Percentiles rank a stretch among this genome's conserved stretches.
Evolutionary conservation across 352 stramenopile genomes (phyloP).

Genomic region (Elongisporangium prolatum): DNA sequence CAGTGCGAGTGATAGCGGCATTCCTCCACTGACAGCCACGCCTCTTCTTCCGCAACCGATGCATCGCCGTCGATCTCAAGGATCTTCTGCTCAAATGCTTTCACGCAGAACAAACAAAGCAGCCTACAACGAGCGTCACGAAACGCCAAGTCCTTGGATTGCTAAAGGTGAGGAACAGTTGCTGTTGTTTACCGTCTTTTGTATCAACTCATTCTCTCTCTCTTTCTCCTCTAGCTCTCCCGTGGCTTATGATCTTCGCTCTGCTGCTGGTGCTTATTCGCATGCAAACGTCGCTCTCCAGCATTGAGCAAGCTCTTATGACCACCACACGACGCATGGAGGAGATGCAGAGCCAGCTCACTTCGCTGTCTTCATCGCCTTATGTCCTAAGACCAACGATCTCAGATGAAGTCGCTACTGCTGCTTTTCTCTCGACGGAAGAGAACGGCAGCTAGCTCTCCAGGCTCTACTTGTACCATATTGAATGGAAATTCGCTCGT

Average conservation of each 20-base stretch:
- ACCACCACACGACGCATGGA: conserved; percentile 32
- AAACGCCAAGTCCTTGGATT: not conserved
- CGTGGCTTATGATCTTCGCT: conserved; percentile 62
- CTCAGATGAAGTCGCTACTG: conserved; percentile 1
- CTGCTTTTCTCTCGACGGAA: not conserved
- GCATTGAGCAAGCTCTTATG: conserved; percentile 47
- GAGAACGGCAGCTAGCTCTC: not conserved
- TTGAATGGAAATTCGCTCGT: conserved; percentile 40
- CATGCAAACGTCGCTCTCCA: conserved; percentile 53
- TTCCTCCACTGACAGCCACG: not conserved
- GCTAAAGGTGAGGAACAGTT: not conserved
- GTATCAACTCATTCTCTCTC: not conserved
- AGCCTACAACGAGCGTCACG: not conserved
- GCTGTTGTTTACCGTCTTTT: not conserved
- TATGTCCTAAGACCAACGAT: not conserved
- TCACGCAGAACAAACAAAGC: not conserved
- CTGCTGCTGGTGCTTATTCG: conserved; percentile 54
- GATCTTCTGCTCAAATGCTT: not conserved
- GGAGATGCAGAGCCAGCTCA: conserved; percentile 27
- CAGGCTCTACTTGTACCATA: conserved; percentile 19
- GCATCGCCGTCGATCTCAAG: not conserved
- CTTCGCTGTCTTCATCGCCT: conserved; percentile 1
- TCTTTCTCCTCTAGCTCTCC: conserved; percentile 24
- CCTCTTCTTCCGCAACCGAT: not conserved
- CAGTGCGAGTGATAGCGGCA: not conserved